Evolutionary conservation across 75 land plant species (phyloP), one percentile per base, ranked within the genome.

Genomic region (Sequoia sempervirens): DNA sequence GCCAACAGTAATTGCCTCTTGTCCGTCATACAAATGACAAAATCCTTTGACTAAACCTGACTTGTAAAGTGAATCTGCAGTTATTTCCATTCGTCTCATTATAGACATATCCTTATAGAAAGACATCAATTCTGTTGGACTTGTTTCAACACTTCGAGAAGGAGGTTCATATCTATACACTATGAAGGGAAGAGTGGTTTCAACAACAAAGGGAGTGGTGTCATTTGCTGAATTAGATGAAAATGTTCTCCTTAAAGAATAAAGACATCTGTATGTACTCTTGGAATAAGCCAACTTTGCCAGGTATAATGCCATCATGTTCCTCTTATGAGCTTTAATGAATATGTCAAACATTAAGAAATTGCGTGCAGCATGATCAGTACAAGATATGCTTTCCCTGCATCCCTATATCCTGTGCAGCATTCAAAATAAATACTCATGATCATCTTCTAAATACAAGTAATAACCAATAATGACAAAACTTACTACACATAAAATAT

Each of bases 1-100:
- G 40, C 91, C 91, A 30, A 82, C 79, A 69, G 78, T 36, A 4
- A 90, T 81, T 68, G 91, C 91, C 79, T 90, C 91, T 81, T 90
- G 91, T 14, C 91, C 91, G 78, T 90, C 91, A 61, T 90, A 90
- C 50, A 90, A 81, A 84, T 90, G 91, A 80, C 89, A 90, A 75
- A 90, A 90, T 74, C 91, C 91, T 32, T 83, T 79, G 36, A 90
- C 82, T 72, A 76, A 30, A 64, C 86, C 89, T 37, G 91, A 88
- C 83, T 90, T 90, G 82, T 88, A 90, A 15, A 90, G 85, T n/a
- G 86, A 84, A 69, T 89, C 89, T 52, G 90, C 89, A 58, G 89
- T 82, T 61, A 89, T 89, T 70, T 89, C 90, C 89, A 89, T 84
- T 15, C 90, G 80, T 13, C 90, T 81, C 90, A 89, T 89, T 53